phyloP scores from a whole-genome alignment of 2,329 filamentous ascomycete genomes.

The Fusarium albosuccineum region DNA sequence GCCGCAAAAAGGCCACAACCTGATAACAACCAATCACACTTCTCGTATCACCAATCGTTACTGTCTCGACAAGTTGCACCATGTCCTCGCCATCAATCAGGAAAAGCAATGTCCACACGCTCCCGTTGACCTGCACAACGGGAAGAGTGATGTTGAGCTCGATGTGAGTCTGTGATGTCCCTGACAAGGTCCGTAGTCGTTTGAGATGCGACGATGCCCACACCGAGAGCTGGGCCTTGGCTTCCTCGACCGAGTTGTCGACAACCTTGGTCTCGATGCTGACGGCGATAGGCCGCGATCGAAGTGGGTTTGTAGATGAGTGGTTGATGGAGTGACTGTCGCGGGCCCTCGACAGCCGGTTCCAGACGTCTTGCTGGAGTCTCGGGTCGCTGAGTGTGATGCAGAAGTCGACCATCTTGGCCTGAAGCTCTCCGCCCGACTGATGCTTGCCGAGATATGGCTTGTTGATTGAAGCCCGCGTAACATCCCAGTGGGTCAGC shows the following conservation, averaged over 20 bases:
- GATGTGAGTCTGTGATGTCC: neutral
- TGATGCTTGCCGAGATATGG: slow-evolving; percentile 9
- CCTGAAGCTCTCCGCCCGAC: slow-evolving; percentile 8
- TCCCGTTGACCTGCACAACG: slow-evolving; percentile 9
- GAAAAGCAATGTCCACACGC: slow-evolving; percentile 16
- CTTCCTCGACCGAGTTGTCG: neutral
- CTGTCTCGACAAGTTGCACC: slow-evolving; percentile 5
- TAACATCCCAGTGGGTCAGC: slow-evolving; percentile 18
- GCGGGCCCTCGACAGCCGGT: neutral
- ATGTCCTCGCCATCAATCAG: slow-evolving; percentile 4
- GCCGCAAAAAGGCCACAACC: slow-evolving; percentile 12
- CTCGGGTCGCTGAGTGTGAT: slow-evolving; percentile 4
- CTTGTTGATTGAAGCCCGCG: slow-evolving; percentile 14
- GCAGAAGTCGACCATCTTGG: slow-evolving; percentile 20
- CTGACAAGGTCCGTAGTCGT: neutral
- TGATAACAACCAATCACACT: slow-evolving; percentile 11
- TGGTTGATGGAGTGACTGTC: neutral
- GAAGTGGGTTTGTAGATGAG: neutral
- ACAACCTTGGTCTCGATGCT: slow-evolving; percentile 1
- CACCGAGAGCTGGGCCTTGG: neutral
- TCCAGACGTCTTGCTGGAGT: neutral
- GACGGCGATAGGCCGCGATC: neutral
- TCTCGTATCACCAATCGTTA: slow-evolving; percentile 15
- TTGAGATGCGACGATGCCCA: slow-evolving; percentile 2
- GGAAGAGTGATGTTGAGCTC: neutral